Base-by-base conservation (phyloP, 768 basidiomycete species). In the Baorangia bicolor region DNA sequence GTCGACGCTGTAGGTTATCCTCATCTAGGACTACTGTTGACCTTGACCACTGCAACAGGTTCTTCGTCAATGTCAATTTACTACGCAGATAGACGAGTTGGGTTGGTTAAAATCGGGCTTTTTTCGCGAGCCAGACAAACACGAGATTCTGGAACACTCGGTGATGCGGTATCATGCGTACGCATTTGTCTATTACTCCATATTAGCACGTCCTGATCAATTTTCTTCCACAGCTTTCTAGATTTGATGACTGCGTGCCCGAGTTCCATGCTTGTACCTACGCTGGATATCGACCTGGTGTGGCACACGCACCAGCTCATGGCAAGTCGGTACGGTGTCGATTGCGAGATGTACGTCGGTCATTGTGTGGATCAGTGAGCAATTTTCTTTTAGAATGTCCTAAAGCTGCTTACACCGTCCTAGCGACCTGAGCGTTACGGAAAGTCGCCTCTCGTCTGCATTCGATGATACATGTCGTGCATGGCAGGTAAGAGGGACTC, bases 301-400 rank as follows among this genome's bases (percentile, higher is more conserved):
- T 89, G 88, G 87, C 88, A 91, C 58, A 86, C 86, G 0, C 87
- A 90, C 54, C 87, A 88, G 58, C 75, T 89, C 6, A 73, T 78
- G 64, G 74, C 75, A 0, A 55, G 52, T 2, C 70, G 73, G 35
- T 89, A 89, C 61, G 61, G 65, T 5, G 45, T 56, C 1, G 79
- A 85, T 54, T 80, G 81, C 41, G 66, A 67, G 53, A 67, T 49
- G 14, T 75, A 73, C 48, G 57, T 83, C 4, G 75, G 78, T 0
- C 75, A 77, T 21, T 78, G 74, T 33, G 66, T 86, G 25, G 80
- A 86, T 61, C 84, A 86, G 84, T 85, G 49, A 67, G 83, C 51
- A 5, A 27, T 14, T 44, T 41, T 21, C 6, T n/a, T 30, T 33
- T 8, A 5, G 35, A 13, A 23, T 18, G 27, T 30, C 39, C 12